Percentiles rank a stretch among this genome's conserved stretches.
Evolutionary conservation across 176 grass and related monocot species (phyloP).

Genomic region (Rhynchospora pubera): DNA sequence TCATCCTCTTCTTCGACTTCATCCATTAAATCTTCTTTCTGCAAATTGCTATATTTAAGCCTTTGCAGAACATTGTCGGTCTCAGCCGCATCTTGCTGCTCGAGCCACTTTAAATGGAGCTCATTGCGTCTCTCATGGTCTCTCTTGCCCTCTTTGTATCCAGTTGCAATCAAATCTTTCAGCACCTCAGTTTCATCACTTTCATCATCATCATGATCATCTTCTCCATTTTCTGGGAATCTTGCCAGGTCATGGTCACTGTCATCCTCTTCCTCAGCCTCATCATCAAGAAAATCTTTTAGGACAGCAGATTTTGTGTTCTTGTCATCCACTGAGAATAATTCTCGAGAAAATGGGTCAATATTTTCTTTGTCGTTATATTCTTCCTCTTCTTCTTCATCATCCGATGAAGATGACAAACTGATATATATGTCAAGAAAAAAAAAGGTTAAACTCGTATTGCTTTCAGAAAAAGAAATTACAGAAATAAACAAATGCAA

Average conservation of each 20-base stretch:
- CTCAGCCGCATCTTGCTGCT: constrained; percentile 67
- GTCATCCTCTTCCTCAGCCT: constrained; percentile 98
- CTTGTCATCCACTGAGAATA: constrained; percentile 25
- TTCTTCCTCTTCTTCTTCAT: constrained; percentile 58
- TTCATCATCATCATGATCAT: constrained; percentile 33
- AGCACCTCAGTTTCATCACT: constrained; percentile 70
- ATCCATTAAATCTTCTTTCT: constrained; percentile 42
- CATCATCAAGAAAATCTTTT: constrained; percentile 83
- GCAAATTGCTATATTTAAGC: constrained; percentile 48
- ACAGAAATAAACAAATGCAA: constrained; percentile 12
- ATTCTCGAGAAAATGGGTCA: constrained; percentile 26
- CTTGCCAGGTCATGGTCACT: constrained; percentile 85
- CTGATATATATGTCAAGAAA: constrained; percentile 34
- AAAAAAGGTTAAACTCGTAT: background rate
- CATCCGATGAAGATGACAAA: constrained; percentile 34
- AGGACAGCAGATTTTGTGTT: constrained; percentile 27
- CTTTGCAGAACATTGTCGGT: constrained; percentile 75
- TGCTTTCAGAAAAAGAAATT: constrained; percentile 8
- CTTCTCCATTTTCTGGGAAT: constrained; percentile 67
- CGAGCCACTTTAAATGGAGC: constrained; percentile 91
- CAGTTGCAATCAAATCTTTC: constrained; percentile 81
- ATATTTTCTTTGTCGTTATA: constrained; percentile 70
- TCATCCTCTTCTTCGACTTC: constrained; percentile 50
- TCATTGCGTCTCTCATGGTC: constrained; percentile 69
- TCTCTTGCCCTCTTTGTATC: constrained; percentile 59